phyloP scores from a whole-genome alignment of 345 rosid species.

The Corchorus olitorius region DNA sequence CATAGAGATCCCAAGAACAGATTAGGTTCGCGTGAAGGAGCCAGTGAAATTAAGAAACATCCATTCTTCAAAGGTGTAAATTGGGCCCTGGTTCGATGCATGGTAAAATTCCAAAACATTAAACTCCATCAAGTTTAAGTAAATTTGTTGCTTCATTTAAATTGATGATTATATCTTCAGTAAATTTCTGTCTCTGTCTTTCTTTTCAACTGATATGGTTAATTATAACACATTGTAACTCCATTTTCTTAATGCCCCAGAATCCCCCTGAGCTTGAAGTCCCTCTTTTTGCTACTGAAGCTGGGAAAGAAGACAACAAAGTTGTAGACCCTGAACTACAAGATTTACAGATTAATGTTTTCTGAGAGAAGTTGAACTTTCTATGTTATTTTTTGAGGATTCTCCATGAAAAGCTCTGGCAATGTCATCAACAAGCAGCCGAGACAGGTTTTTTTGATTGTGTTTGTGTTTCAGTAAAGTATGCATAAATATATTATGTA shows the following conservation, averaged over 20 bases:
- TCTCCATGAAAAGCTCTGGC: not conserved
- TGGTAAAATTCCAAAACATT: slow-evolving; percentile 49
- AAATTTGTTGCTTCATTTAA: not conserved
- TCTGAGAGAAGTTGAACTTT: slow-evolving; percentile 37
- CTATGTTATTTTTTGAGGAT: not conserved
- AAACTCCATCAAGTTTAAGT: not conserved
- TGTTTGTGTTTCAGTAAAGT: not conserved
- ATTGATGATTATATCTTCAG: too few relatives aligned
- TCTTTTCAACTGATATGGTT: too few relatives aligned
- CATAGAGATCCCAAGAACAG: slow-evolving; percentile 86
- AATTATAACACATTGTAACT: too few relatives aligned
- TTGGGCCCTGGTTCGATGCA: slow-evolving; percentile 92
- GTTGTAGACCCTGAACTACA: slow-evolving; percentile 58
- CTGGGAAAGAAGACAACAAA: slow-evolving; percentile 50
- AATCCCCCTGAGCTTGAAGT: slow-evolving; percentile 78
- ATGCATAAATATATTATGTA: slow-evolving; percentile 5
- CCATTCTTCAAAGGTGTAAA: slow-evolving; percentile 76
- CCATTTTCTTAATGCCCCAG: slow-evolving; percentile 34
- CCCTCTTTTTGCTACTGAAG: slow-evolving; percentile 46
- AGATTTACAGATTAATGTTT: slow-evolving; percentile 76
- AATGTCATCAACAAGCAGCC: not conserved
- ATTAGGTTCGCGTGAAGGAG: slow-evolving; percentile 81
- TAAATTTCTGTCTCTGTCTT: too few relatives aligned
- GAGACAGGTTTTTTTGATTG: not conserved
- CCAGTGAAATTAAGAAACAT: slow-evolving; percentile 82